Conservation (phyloP, 306 rosid genomes). For the Cucurbita moschata region DNA sequence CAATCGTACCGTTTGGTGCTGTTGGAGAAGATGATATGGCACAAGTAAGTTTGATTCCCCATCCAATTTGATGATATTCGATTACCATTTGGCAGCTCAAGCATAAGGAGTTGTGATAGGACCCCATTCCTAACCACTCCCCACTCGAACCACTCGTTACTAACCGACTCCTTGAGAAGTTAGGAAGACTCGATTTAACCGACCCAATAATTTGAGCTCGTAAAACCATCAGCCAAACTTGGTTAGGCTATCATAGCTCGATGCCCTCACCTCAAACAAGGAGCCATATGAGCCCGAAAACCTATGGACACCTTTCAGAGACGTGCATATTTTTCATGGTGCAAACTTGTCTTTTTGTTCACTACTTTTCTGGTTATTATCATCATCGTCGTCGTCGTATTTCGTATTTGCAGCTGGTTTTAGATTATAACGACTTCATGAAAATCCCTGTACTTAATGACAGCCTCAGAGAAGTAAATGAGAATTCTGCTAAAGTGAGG, state of each 20-base stretch:
- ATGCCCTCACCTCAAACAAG: background rate
- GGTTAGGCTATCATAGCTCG: background rate
- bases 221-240: background rate
- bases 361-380: slow-evolving; percentile 11
- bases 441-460: slow-evolving; percentile 44
- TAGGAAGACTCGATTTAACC: background rate
- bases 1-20: slow-evolving; percentile 85
- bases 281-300: background rate
- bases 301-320: background rate
- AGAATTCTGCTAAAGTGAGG: slow-evolving; percentile 31
- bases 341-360: background rate
- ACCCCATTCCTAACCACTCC: background rate
- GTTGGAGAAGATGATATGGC: slow-evolving; percentile 87
- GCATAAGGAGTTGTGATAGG: background rate
- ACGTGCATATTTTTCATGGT: background rate
- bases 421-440: slow-evolving; percentile 60
- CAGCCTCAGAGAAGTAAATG: slow-evolving; percentile 13
- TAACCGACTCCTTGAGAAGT: background rate
- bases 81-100: background rate
- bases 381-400: background rate
- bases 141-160: background rate
- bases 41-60: slow-evolving; percentile 36
- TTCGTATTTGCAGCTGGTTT: slow-evolving; percentile 38
- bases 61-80: background rate
- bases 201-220: background rate